phyloP scores from a whole-genome alignment of 1,284 basidiomycete genomes.

The Apiotrichum veenhuisii region DNA sequence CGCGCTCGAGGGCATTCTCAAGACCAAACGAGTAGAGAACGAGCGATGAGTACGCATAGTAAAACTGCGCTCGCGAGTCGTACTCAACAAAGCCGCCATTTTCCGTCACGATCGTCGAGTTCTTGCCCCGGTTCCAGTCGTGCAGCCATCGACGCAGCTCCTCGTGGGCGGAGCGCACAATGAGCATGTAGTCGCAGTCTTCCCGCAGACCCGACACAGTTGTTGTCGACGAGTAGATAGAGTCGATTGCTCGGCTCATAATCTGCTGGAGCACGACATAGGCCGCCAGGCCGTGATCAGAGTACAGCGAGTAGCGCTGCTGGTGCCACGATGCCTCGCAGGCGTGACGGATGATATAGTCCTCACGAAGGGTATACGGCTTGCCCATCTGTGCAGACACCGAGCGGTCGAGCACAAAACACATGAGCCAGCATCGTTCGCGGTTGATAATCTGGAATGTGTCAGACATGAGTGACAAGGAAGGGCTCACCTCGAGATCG shows the following conservation, averaged over 20 bases:
- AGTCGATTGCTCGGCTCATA: constrained; percentile 80
- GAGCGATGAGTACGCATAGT: constrained; percentile 76
- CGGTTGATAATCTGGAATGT: constrained; percentile 74
- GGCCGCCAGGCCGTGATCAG: constrained; percentile 55
- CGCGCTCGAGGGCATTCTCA: constrained; percentile 79
- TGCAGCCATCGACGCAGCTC: constrained; percentile 40
- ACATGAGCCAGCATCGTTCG: constrained; percentile 89
- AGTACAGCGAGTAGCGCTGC: constrained; percentile 59
- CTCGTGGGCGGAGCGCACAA: constrained; percentile 45
- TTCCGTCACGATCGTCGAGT: background rate
- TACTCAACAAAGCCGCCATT: constrained; percentile 22
- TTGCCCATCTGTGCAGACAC: constrained; percentile 66
- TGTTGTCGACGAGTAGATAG: constrained; percentile 79
- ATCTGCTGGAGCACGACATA: constrained; percentile 72
- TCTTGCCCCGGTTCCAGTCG: constrained; percentile 15
- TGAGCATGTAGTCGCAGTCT: constrained; percentile 68
- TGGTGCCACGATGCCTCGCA: constrained; percentile 61
- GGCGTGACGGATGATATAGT: constrained; percentile 81
- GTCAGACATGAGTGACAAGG: background rate
- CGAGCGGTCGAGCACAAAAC: constrained; percentile 84
- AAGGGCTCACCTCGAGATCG: constrained; percentile 43
- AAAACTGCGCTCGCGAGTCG: constrained; percentile 59
- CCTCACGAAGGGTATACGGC: constrained; percentile 52
- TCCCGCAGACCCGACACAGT: constrained; percentile 76
- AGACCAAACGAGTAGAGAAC: constrained; percentile 92